Conservation (phyloP, 192 early-diverging fungal species). For the Backusella westeae region DNA sequence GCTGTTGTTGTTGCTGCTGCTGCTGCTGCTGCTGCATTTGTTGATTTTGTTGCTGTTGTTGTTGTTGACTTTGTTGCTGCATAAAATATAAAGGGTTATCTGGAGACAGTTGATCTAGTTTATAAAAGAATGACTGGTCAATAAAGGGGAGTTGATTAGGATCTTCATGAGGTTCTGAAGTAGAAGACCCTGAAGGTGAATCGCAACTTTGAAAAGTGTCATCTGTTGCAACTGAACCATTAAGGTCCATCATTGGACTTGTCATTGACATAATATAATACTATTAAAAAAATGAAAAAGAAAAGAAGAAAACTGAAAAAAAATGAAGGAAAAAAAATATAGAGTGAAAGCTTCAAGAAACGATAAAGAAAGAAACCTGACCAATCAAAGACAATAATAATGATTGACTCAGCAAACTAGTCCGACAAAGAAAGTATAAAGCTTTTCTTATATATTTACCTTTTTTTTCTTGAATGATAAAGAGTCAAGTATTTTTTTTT, state of each 20-base stretch:
- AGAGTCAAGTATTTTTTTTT: not conserved
- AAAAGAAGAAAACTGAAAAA: not conserved
- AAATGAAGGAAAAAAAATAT: not conserved
- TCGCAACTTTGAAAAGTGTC: slow-evolving; percentile 24
- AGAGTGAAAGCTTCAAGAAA: not conserved
- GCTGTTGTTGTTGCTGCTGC: not conserved
- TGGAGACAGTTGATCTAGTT: slow-evolving; percentile 19
- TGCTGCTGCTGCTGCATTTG: not conserved
- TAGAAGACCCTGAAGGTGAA: slow-evolving; percentile 30
- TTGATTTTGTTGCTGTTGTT: not conserved
- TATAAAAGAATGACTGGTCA: slow-evolving; percentile 20
- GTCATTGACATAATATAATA: not conserved
- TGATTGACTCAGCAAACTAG: not conserved
- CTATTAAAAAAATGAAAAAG: not conserved
- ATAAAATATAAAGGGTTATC: slow-evolving; percentile 22
- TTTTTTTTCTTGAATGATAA: not conserved
- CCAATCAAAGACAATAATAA: not conserved
- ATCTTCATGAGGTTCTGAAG: slow-evolving; percentile 31
- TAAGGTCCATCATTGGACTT: slow-evolving; percentile 6
- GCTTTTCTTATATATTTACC: not conserved
- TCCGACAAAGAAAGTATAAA: not conserved
- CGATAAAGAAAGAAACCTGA: not conserved
- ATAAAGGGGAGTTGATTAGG: slow-evolving; percentile 13
- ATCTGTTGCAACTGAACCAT: slow-evolving; percentile 5
- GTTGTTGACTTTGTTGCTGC: not conserved